Base-by-base conservation (phyloP, 768 basidiomycete genomes). In the Termitomyces sp. region DNA sequence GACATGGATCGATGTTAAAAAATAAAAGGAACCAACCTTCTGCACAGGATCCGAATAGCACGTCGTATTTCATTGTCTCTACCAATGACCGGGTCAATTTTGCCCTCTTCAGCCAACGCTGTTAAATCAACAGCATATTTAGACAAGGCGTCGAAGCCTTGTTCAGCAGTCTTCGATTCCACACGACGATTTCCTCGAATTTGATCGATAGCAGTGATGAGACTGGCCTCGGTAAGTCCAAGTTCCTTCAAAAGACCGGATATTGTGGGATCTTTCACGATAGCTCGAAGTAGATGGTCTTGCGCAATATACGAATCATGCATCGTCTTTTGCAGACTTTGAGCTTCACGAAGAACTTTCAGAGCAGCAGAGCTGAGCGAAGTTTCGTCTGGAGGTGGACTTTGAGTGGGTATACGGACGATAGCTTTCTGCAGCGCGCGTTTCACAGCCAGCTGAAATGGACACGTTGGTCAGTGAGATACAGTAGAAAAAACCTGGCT, bases 51-150 rank as follows among this genome's bases (percentile, higher is more conserved):
- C 43, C 92, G 87, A 52, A 93, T 80, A 40, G 80, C 84, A 44
- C 93, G 82, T 50, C 93, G 81, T 60, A 97, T 94, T 67, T 95
- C 93, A 61, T 93, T 88, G 67, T 96, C 93, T 51, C 93, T 83
- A 9, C 94, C 93, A 55, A 97, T 93, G 28, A 94, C 90, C 3
- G 94, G 94, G 68, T 97, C 94, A n/a, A 96, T 83, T 68, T 95
- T 95, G 14, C 94, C 93, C 66, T 92, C 90, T 66, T 88, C 86
- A 30, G 94, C 94, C 2, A 95, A 76, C 3, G 88, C 77, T 0
- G 94, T 97, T 45, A 96, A 73, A 68, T 97, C 93, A 14, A 88
- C 72, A 1, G 90, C 90, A 65, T 92, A 93, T 70, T 97, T 97
- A 59, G 83, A 80, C 30, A 98, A 74, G 1, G 95, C 95, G 57